Percentiles rank a stretch among this genome's conserved stretches.
These are phyloP conservation scores for Fraxinus baroniana DNA, from an alignment of 305 asterid species.

Conservation along the genomic window DNA sequence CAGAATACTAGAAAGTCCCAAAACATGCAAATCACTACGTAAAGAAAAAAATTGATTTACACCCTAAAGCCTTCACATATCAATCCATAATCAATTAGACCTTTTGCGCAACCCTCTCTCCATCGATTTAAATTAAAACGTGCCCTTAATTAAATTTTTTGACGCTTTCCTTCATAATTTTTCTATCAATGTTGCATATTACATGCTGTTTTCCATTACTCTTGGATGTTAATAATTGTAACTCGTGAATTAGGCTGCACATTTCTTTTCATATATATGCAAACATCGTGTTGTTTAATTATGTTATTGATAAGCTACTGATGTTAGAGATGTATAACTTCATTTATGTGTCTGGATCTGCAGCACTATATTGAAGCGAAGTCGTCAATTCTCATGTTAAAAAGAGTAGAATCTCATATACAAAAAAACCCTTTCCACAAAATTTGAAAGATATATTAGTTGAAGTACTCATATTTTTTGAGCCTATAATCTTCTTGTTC, in stretches of 20 bases:
- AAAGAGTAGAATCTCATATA: neutral
- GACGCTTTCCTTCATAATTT: neutral
- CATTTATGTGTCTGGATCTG: neutral
- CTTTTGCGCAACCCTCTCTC: neutral
- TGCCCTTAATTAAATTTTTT: neutral
- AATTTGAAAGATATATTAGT: neutral
- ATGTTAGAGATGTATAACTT: neutral
- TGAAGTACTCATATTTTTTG: neutral
- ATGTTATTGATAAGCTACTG: neutral
- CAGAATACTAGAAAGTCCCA: neutral
- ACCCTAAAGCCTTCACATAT: neutral
- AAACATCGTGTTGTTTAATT: neutral
- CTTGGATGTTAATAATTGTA: neutral
- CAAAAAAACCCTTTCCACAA: neutral
- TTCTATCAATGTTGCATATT: neutral
- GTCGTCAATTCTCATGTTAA: neutral
- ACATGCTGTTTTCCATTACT: neutral
- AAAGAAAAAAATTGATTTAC: neutral
- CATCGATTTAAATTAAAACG: neutral
- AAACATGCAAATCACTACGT: neutral
- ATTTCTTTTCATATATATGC: neutral
- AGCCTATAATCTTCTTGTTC: neutral
- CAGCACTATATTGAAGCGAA: neutral
- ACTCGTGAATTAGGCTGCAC: neutral
- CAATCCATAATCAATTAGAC: neutral